These are phyloP conservation scores for Pseudogymnoascus destructans DNA, from an alignment of 2,329 filamentous ascomycete species.

Conservation along the genomic window DNA sequence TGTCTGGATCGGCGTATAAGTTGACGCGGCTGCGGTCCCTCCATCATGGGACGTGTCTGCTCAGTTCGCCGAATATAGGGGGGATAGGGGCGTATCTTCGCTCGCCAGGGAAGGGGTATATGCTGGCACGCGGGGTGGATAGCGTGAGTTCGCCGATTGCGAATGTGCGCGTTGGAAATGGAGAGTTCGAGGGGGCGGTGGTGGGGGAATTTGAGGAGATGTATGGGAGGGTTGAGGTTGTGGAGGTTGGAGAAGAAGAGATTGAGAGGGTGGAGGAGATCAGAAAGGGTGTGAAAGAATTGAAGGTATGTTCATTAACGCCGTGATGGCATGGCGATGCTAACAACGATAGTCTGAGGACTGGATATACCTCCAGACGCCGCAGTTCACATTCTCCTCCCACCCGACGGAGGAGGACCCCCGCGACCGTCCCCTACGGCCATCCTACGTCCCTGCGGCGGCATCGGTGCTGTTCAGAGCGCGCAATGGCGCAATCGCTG, in stretches of 20 bases:
- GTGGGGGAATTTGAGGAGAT: constrained; percentile 51
- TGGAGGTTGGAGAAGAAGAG: constrained; percentile 30
- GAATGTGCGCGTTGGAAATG: constrained; percentile 55
- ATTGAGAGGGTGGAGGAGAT: constrained; percentile 39
- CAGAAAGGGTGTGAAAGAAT: constrained; percentile 45
- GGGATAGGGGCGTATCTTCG: constrained; percentile 57
- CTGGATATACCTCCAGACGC: constrained; percentile 80
- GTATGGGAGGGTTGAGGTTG: constrained; percentile 39
- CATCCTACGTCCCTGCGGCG: constrained; percentile 34
- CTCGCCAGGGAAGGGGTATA: constrained; percentile 64
- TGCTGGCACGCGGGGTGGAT: constrained; percentile 75
- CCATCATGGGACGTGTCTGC: constrained; percentile 85
- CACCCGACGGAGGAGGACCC: constrained; percentile 41
- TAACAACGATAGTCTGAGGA: constrained; percentile 37
- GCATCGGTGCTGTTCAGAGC: constrained; percentile 25
- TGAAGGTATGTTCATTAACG: constrained; percentile 36
- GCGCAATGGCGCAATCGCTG: constrained; percentile 18
- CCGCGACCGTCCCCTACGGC: constrained; percentile 38
- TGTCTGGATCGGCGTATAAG: constrained; percentile 93
- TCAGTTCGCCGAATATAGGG: constrained; percentile 61
- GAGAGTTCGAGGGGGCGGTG: constrained; percentile 39
- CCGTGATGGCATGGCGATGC: constrained; percentile 16
- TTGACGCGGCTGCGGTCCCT: constrained; percentile 67
- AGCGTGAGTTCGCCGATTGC: constrained; percentile 76
- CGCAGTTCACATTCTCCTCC: constrained; percentile 62